Evolutionary conservation across 2,329 filamentous ascomycete genomes (phyloP).

Genomic region (Cadophora sp.): DNA sequence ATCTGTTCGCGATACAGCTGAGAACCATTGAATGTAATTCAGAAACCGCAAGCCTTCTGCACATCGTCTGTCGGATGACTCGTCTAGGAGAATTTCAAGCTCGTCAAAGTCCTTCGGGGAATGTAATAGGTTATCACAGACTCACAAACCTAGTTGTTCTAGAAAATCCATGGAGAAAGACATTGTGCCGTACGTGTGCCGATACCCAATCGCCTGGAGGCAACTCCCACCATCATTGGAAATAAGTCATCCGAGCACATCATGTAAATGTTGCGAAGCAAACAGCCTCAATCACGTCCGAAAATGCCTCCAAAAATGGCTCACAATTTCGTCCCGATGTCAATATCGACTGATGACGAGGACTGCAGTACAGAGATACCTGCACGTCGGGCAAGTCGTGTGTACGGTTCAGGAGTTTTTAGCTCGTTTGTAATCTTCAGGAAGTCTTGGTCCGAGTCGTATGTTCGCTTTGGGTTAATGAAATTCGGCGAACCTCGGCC

Average conservation of each 20-base stretch:
- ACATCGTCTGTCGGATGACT: conserved; percentile 7
- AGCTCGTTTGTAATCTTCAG: conserved; percentile 8
- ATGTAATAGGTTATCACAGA: background rate
- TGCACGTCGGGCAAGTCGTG: conserved; percentile 10
- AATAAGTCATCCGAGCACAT: background rate
- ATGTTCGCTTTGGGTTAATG: conserved; percentile 16
- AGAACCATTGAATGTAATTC: background rate
- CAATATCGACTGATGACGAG: background rate
- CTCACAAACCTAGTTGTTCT: background rate
- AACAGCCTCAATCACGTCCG: background rate
- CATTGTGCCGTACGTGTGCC: background rate
- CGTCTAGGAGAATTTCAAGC: background rate
- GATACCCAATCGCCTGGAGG: background rate
- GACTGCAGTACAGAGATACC: background rate
- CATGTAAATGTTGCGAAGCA: background rate
- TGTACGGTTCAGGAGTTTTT: background rate
- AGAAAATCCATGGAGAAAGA: background rate
- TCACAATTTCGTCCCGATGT: background rate
- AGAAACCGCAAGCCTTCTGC: background rate
- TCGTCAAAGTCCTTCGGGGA: background rate
- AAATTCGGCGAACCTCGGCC: conserved; percentile 10
- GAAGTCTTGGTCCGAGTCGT: conserved; percentile 16
- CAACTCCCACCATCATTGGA: too few species aligned
- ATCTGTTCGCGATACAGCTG: background rate
- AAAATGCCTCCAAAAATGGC: background rate